Evolutionary conservation across 2,329 filamentous ascomycete species (phyloP), one percentile per base, ranked within the genome.

Genomic region (Aspergillus quadricinctus): DNA sequence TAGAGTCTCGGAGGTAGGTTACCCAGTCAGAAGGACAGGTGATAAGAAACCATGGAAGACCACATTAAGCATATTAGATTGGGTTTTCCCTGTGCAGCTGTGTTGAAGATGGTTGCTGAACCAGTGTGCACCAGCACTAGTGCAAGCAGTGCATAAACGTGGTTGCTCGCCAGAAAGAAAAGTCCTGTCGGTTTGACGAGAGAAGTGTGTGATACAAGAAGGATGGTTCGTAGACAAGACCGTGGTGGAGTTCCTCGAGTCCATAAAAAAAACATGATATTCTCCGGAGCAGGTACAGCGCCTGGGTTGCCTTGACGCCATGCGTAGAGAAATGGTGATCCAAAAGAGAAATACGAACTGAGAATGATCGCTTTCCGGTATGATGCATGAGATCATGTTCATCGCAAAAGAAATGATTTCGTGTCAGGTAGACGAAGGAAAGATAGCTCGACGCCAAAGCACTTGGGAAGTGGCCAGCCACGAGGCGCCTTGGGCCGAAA

Each of bases 341-440:
- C 50, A 52, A 35, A 57, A 49, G 51, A 27, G 35, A 48, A 49
- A 52, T 56, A 56, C 50, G 45, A 57, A 59, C 21, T 11, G 57
- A 21, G 29, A 54, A 61, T 53, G 53, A 35, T 49, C 58, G 52
- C 60, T 35, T 52, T 52, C 53, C 56, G 45, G 43, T 59, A 50
- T 56, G 37, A 61, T 46, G 57, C 61, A 57, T 63, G 56, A 55
- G 50, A 49, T 62, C 57, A 58, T 65, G 45, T 61, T 56, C 49
- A 58, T 52, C 45, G 49, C 45, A 31, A 52, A 53, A 41, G 53
- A 43, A 55, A 35, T 17, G 14, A 17, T 37, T 25, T 23, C 27
- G 43, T 46, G 23, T 11, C 21, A 14, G 17, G 31, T 31, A 40
- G 23, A 52, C 29, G 14, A 52, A 45, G n/a, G 25, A n/a, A 41